Conservation (phyloP, 2,329 filamentous ascomycete genomes). For the Myotisia sp. region DNA sequence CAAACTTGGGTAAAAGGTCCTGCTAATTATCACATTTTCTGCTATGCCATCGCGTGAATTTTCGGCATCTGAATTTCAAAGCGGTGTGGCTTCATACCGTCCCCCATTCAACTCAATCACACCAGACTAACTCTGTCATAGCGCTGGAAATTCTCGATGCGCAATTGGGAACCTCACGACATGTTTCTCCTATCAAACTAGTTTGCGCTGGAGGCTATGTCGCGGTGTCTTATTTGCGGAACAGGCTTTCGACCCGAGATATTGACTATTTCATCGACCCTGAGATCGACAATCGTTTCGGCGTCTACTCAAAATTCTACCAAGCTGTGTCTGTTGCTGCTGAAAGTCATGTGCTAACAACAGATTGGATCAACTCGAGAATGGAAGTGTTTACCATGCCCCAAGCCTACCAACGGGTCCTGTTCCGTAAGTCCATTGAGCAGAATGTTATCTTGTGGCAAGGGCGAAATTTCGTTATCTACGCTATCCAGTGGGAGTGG, state of each 20-base stretch:
- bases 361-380: slow-evolving; percentile 20
- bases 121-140: no score
- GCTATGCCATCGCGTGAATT: no score
- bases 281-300: slow-evolving; percentile 19
- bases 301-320: slow-evolving; percentile 18
- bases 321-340: slow-evolving; percentile 16
- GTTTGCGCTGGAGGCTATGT: slow-evolving; percentile 21
- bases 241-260: slow-evolving; percentile 20
- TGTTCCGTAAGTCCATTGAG: slow-evolving; percentile 17
- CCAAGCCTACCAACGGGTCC: no score
- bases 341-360: slow-evolving; percentile 13
- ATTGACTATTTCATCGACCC: slow-evolving; percentile 22
- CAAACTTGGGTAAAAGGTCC: no score
- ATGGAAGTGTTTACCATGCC: slow-evolving; percentile 21
- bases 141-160: no score
- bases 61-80: no score
- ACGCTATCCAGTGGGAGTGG: slow-evolving; percentile 21
- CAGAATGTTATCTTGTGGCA: slow-evolving; percentile 19
- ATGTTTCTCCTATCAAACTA: slow-evolving; percentile 21
- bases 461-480: slow-evolving; percentile 16
- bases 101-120: no score
- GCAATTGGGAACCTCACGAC: no score
- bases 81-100: no score
- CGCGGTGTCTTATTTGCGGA: slow-evolving; percentile 19
- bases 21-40: no score